A percentile compares a stretch with the other conserved stretches of the same genome.
Conservation (phyloP, 257 asterid species). For the Verbena officinalis region DNA sequence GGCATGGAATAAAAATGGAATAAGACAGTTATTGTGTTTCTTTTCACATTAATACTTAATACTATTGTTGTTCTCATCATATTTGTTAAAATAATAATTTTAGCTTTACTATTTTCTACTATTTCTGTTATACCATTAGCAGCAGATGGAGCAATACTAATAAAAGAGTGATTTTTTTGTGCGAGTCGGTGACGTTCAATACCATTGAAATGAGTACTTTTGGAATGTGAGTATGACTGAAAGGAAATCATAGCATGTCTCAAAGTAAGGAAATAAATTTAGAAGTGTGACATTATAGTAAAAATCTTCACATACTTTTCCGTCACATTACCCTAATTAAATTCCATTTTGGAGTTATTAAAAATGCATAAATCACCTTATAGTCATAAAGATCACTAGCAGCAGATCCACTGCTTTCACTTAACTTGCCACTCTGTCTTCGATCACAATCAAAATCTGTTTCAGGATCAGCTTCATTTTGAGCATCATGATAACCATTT, state of each 20-base stretch:
- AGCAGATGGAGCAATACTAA: conserved; percentile 6
- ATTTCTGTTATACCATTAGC: not conserved
- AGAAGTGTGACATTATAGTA: not conserved
- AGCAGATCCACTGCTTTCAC: conserved; percentile 94
- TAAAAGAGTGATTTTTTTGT: no score
- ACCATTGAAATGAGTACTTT: not conserved
- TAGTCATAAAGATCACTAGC: conserved; percentile 88
- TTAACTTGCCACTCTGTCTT: conserved; percentile 85
- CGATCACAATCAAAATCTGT: conserved; percentile 76
- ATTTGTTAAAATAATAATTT: not conserved
- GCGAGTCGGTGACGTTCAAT: conserved; percentile 4
- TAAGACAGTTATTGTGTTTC: not conserved
- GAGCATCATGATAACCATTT: conserved; percentile 92
- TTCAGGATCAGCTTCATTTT: conserved; percentile 79
- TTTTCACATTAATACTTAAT: not conserved
- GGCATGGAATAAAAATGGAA: not conserved
- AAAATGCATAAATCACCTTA: conserved; percentile 54
- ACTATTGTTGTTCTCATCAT: not conserved
- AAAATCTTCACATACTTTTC: conserved; percentile 3
- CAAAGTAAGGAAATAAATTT: not conserved
- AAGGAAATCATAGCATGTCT: not conserved
- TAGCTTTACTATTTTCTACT: not conserved
- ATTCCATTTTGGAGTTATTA: not conserved
- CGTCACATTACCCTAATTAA: not conserved
- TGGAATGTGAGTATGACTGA: not conserved